A percentile compares a stretch with the other conserved stretches of the same genome.
phyloP scores from a whole-genome alignment of 257 asterid genomes.

The Ocimum tenuiflorum region DNA sequence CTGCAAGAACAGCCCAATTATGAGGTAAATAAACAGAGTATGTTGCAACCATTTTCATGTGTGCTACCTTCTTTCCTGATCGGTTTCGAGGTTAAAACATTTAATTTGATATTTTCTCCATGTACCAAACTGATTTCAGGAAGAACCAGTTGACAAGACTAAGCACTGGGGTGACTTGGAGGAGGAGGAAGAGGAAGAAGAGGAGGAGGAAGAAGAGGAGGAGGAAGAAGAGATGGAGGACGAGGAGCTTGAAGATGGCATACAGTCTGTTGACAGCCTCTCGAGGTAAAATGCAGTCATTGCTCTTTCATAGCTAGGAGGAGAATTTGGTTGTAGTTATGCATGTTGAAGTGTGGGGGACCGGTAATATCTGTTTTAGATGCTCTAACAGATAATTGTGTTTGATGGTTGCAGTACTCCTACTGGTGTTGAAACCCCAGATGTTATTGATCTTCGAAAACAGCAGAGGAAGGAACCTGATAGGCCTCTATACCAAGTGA shows the following conservation, averaged over 20 bases:
- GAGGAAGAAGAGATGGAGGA: conserved; percentile 76
- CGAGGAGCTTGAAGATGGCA: conserved; percentile 79
- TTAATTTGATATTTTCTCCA: neutral
- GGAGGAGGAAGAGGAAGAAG: conserved; percentile 91
- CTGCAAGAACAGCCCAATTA: conserved; percentile 76
- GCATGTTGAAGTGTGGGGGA: neutral
- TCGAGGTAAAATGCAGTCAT: conserved; percentile 47
- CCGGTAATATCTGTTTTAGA: neutral
- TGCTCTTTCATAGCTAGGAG: neutral
- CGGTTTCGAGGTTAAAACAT: neutral
- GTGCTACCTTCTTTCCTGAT: neutral
- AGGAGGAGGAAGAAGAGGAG: conserved; percentile 68
- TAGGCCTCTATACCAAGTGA: conserved; percentile 87
- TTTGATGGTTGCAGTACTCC: conserved; percentile 60
- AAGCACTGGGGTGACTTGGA: conserved; percentile 98
- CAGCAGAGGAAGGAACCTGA: conserved; percentile 99
- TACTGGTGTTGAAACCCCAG: conserved; percentile 98
- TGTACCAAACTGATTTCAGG: conserved; percentile 38
- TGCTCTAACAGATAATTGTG: conserved; percentile 19
- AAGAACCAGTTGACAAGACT: conserved; percentile 80
- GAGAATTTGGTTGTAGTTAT: neutral
- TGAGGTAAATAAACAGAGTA: conserved; percentile 39
- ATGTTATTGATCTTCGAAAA: conserved; percentile 94
- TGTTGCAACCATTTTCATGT: neutral
- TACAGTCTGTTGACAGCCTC: conserved; percentile 81